These are phyloP conservation scores for Leishmania martiniquensis DNA, from an alignment of 208 protist species.

Conservation along the genomic window DNA sequence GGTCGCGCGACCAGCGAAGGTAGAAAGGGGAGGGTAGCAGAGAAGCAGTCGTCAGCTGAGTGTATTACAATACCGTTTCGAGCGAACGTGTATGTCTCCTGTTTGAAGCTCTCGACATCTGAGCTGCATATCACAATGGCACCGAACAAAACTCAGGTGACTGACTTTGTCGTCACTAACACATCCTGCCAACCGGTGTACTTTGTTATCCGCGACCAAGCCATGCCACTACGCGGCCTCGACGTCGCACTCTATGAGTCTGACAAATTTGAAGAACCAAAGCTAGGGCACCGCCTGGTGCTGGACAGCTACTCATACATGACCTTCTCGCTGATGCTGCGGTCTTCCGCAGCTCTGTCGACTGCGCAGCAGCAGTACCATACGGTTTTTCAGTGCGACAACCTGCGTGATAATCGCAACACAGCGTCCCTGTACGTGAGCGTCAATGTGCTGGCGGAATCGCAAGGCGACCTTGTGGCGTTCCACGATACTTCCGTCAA, in stretches of 20 bases:
- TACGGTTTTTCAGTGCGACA: constrained; percentile 81
- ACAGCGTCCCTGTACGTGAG: constrained; percentile 67
- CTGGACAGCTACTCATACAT: constrained; percentile 75
- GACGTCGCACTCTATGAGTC: constrained; percentile 75
- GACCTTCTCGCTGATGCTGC: constrained; percentile 76
- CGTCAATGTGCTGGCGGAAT: constrained; percentile 63
- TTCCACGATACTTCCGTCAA: constrained; percentile 58
- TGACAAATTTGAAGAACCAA: constrained; percentile 79
- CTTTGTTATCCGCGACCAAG: constrained; percentile 80
- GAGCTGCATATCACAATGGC: constrained; percentile 76
- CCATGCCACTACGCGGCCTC: constrained; percentile 58
- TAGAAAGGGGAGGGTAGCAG: neutral
- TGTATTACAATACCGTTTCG: constrained; percentile 57
- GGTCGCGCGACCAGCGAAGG: no score
- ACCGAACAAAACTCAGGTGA: constrained; percentile 73
- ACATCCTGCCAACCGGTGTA: constrained; percentile 55
- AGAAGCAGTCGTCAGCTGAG: neutral
- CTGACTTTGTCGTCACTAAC: constrained; percentile 80
- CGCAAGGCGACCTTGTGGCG: constrained; percentile 68
- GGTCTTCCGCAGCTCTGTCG: constrained; percentile 36
- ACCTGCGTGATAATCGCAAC: constrained; percentile 74
- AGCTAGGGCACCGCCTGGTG: constrained; percentile 60
- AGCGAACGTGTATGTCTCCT: constrained; percentile 74
- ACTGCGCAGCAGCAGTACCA: constrained; percentile 49
- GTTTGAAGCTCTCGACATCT: constrained; percentile 56